These are phyloP conservation scores for Pyricularia sp. DNA, from an alignment of 2,329 filamentous ascomycete genomes.

Conservation along the genomic window DNA sequence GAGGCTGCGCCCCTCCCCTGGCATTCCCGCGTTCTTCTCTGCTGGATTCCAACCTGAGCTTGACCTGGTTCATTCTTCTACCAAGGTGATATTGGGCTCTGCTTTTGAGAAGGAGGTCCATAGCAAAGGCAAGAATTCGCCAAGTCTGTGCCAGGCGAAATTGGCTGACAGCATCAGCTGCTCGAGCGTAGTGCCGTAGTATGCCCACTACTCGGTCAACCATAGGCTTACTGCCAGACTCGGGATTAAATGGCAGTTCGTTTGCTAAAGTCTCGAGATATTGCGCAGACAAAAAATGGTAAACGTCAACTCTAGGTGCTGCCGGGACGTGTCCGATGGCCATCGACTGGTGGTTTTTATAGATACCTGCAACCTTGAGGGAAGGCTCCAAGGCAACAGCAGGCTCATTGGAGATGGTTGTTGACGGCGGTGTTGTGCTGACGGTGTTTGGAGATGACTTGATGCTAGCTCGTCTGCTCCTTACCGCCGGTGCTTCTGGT, in stretches of 20 bases:
- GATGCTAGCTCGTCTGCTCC: conserved; percentile 31
- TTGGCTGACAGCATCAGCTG: conserved; percentile 45
- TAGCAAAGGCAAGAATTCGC: conserved; percentile 49
- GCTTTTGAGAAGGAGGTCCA: conserved; percentile 41
- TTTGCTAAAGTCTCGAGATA: conserved; percentile 46
- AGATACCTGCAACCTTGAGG: conserved; percentile 46
- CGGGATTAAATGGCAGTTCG: conserved; percentile 30
- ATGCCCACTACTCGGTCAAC: conserved; percentile 38
- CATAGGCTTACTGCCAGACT: conserved; percentile 26
- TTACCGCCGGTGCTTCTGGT: conserved; percentile 20
- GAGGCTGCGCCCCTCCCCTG: background rate
- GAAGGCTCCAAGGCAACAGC: conserved; percentile 47
- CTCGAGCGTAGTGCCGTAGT: conserved; percentile 45
- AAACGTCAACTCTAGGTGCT: conserved; percentile 37
- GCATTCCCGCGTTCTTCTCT: background rate
- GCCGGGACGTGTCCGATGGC: conserved; percentile 48
- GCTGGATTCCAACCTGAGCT: conserved; percentile 15
- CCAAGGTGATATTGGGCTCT: conserved; percentile 50
- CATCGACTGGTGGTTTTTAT: conserved; percentile 53
- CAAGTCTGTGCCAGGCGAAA: conserved; percentile 57
- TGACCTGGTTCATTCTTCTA: conserved; percentile 30
- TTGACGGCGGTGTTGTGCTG: conserved; percentile 47
- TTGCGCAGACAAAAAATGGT: conserved; percentile 44
- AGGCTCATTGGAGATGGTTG: conserved; percentile 27
- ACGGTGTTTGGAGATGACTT: conserved; percentile 28